Evolutionary conservation across 2,329 filamentous ascomycete genomes (phyloP), one percentile per base, ranked within the genome.

Genomic region (Sporothrix humicola): DNA sequence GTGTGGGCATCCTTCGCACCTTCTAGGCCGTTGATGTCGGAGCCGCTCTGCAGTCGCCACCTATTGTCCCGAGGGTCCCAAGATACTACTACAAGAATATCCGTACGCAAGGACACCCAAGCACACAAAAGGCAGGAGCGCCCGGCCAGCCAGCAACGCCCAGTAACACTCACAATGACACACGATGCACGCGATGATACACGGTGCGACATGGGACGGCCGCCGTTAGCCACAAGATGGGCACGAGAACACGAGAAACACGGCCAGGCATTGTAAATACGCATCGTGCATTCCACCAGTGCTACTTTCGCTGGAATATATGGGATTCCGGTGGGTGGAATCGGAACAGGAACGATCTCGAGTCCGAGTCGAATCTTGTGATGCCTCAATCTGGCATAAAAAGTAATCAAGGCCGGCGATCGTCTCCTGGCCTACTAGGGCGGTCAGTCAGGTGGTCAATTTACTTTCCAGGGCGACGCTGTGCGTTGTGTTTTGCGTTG

Each of bases 41-140:
- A 73, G 73, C 72, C 73, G 73, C 73, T 73, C 73, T 70, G 69
- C 23, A 71, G 72, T 72, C 73, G 73, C 69, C 69, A 72, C 61
- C 44, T 69, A 63, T 71, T 73, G 31, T 46, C 73, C 73, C 68
- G 69, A 73, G 31, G 26, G 17, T 17, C 68, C 31, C 50, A 54
- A 46, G 52, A 37, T 37, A 37, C 31, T 26, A 26, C 23, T 26
- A 26, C 31, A 37, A 7, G 31, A 37, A 37, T 37, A 37, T 37
- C 23, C 44, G 31, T n/a, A 46, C 37, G 17, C 56, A 31, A 20
- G 15, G 48, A 52, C 48, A n/a, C 13, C 48, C 13, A 54, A 54
- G 46, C 37, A 65, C 37, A 17, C 59, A 65, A 46, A 65, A 15
- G 42, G 20, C n/a, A 48, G 61, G 42, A 66, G 37, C 42, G 20